Base-by-base conservation (phyloP, 306 rosid species). In the Nissolia schottii region DNA sequence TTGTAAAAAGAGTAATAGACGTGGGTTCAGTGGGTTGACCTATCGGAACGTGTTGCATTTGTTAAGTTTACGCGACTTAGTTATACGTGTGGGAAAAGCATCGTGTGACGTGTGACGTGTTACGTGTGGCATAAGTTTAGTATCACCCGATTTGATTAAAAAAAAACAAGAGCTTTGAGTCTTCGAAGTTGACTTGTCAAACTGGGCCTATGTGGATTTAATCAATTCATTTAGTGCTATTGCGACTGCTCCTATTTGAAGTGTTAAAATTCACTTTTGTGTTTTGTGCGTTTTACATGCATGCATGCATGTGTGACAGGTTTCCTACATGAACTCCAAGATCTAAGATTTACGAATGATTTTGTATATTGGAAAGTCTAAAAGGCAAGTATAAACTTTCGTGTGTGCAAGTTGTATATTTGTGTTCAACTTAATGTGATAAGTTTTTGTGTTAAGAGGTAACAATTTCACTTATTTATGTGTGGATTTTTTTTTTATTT, bases 11-110 rank as follows among this genome's bases (percentile, higher is more conserved):
- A 8, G 22, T 18, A 38, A 0, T 13, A 5, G 5, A 43, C 14
- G 14, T 59, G 6, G 65, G 32, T 67, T 29, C 62, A 66, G 14
- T 59, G 6, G 65, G 32, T 67, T 29, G 69, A 66, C 67, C 34
- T 27, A 69, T n/a, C n/a, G n/a, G 71, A 60, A 41, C 27, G 3
- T 23, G 45, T 14, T 4, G 20, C 22, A 5, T 66, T 65, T 41
- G 11, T 19, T 28, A n/a, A 23, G 20, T 75, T 27, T 53, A 18
- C 24, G 11, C 3, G 51, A 24, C 31, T 15, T 12, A n/a, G n/a
- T n/a, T n/a, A n/a, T n/a, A 12, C 32, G 13, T 66, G 53, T 66
- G 49, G 48, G n/a, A n/a, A n/a, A n/a, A n/a, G n/a, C n/a, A n/a
- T n/a, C n/a, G n/a, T n/a, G n/a, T n/a, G n/a, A n/a, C n/a, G n/a